Percentiles rank a stretch among this genome's conserved stretches.
Conservation (phyloP, 2,329 filamentous ascomycete genomes). For the Sphaerulina populicola region DNA sequence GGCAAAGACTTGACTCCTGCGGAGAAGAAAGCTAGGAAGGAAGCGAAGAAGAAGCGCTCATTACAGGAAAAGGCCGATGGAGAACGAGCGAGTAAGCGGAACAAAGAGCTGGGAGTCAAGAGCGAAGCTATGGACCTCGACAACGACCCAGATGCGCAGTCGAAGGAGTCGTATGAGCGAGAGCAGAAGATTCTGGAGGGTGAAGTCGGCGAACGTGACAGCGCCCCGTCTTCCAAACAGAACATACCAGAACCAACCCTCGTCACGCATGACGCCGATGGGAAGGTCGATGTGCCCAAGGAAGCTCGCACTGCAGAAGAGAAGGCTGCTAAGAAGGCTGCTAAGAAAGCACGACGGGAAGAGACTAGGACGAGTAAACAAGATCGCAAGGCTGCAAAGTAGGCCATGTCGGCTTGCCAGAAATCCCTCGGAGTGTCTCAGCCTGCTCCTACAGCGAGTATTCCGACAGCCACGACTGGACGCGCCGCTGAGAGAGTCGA, state of each 20-base stretch:
- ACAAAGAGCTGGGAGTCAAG: constrained; percentile 17
- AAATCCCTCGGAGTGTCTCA: not conserved
- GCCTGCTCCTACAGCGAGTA: not conserved
- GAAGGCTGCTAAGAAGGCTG: constrained; percentile 47
- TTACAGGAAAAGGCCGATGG: not conserved
- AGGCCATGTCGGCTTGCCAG: constrained; percentile 1
- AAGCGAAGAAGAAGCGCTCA: constrained; percentile 12
- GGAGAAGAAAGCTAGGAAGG: constrained; percentile 13
- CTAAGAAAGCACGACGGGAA: constrained; percentile 48
- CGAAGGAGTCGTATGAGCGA: constrained; percentile 38
- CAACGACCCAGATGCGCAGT: constrained; percentile 32
- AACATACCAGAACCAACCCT: constrained; percentile 27
- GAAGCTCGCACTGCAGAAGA: constrained; percentile 31
- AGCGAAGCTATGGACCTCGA: constrained; percentile 9
- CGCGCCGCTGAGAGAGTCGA: not conserved
- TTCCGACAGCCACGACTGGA: not conserved
- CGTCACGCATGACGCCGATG: constrained; percentile 21
- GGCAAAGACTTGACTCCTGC: constrained; percentile 6
- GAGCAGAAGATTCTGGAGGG: constrained; percentile 36
- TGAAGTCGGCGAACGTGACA: constrained; percentile 34
- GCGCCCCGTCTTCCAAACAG: constrained; percentile 27
- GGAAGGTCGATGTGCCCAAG: constrained; percentile 16
- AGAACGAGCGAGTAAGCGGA: constrained; percentile 15
- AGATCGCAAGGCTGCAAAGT: not conserved
- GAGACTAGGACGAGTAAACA: constrained; percentile 21